Evolutionary conservation across 225 moss, liverwort and hornwort genomes (phyloP), one percentile per base, ranked within the genome.

Genomic region (Pseudoscleropodium purum): DNA sequence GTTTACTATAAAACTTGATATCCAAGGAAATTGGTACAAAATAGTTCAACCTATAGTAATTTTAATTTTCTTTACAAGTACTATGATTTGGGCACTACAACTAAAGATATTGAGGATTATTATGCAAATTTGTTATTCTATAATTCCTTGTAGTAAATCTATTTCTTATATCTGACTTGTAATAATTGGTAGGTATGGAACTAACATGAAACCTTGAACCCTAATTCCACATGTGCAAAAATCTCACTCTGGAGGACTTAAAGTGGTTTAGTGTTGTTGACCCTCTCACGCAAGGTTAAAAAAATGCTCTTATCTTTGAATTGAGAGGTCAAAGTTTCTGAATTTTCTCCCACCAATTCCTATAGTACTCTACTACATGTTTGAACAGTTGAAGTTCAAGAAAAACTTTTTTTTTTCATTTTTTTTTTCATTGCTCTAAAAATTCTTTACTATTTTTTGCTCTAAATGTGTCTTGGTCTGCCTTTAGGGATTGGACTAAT

Each of bases 381-480:
- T 76, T 21, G 14, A 14, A 5, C 0, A 0, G 0, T 36, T 37
- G 15, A 78, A 37, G 6, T 76, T 30, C 17, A 45, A 16, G 2
- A 5, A 8, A 20, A 1, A 13, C 5, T 34, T 20, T 9, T 23
- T 77, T 34, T 34, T 36, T 52, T 23, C 8, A 6, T 4, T 33
- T 52, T 12, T 61, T 25, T 78, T 21, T 19, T 37, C 2, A 10
- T 54, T 37, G 25, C 15, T 15, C 2, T 78, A 15, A 10, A 13
- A 78, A 0, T 37, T 78, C 14, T 37, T 78, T 6, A 25, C 4
- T 37, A 8, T 10, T 36, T 6, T 78, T 7, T 6, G 1, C 3
- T 0, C 6, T 5, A 54, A 36, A 54, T 52, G 15, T 15, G 15
- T 4, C 13, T 0, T 0, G 0, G 2, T 75, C 7, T 0, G 5